phyloP scores from a whole-genome alignment of 768 basidiomycete species.

The Lactarius deliciosus region DNA sequence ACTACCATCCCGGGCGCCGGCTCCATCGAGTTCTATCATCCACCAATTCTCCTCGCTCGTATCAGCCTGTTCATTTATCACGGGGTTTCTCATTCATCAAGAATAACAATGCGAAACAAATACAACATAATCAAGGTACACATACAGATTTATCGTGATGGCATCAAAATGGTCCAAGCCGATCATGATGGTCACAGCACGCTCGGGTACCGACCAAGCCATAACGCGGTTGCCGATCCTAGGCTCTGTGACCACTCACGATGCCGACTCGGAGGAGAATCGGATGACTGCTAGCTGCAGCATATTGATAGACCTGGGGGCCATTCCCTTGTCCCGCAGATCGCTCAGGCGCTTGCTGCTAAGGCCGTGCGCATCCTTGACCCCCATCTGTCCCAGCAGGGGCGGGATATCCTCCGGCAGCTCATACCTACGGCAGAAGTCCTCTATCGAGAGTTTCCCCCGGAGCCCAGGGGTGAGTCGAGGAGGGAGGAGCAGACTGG shows the following conservation, averaged over 20 bases:
- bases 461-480: conserved; percentile 11
- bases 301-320: conserved; percentile 13
- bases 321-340: conserved; percentile 5
- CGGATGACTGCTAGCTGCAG: conserved; percentile 16
- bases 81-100: background rate
- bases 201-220: background rate
- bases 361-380: conserved; percentile 20
- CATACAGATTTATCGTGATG: background rate
- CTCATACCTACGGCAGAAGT: conserved; percentile 17
- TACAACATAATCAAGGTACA: conserved; percentile 13
- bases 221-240: background rate
- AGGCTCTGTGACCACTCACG: background rate
- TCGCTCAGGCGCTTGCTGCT: conserved; percentile 15
- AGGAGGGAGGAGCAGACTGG: conserved; percentile 18
- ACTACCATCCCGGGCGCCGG: too few relatives aligned
- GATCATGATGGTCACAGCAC: background rate
- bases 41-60: background rate
- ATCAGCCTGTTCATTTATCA: background rate
- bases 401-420: conserved; percentile 13
- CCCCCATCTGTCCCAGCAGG: conserved; percentile 3
- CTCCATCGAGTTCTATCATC: background rate
- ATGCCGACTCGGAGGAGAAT: background rate
- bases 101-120: conserved; percentile 4
- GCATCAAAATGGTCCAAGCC: background rate
- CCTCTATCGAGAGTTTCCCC: conserved; percentile 9